A percentile compares a stretch with the other conserved stretches of the same genome.
These are phyloP conservation scores for Lactifluus volemus DNA, from an alignment of 768 basidiomycete genomes.

Conservation along the genomic window DNA sequence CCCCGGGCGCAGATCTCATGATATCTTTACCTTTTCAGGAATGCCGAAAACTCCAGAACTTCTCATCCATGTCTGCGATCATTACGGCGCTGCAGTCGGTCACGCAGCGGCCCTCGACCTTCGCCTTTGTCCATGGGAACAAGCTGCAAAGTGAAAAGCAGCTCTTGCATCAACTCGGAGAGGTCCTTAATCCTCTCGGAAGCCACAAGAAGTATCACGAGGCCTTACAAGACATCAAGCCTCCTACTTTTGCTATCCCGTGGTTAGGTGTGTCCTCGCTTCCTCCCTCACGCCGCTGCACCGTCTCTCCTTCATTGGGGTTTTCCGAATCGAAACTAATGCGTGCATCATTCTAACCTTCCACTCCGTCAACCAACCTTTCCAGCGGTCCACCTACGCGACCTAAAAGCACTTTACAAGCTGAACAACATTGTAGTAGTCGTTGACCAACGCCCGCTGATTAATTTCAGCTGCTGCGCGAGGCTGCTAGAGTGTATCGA, in stretches of 20 bases:
- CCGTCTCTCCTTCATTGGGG: background rate
- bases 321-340: background rate
- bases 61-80: slow-evolving; percentile 36
- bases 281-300: background rate
- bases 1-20: background rate
- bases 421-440: background rate
- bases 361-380: background rate
- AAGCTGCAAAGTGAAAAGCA: slow-evolving; percentile 20
- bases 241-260: slow-evolving; percentile 26
- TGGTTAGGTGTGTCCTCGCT: slow-evolving; percentile 30
- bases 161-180: slow-evolving; percentile 23
- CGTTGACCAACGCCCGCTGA: slow-evolving; percentile 28
- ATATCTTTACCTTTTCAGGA: slow-evolving; percentile 25
- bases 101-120: slow-evolving; percentile 30
- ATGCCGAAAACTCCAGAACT: slow-evolving; percentile 37
- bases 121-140: slow-evolving; percentile 23
- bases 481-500: slow-evolving; percentile 33
- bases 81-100: slow-evolving; percentile 35
- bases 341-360: too few relatives aligned
- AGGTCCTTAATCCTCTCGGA: slow-evolving; percentile 27
- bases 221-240: slow-evolving; percentile 24
- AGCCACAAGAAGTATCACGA: slow-evolving; percentile 33
- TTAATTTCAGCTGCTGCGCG: slow-evolving; percentile 37
- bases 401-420: slow-evolving; percentile 1
- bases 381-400: slow-evolving; percentile 29